These are phyloP conservation scores for Rhytidiadelphus loreus DNA, from an alignment of 225 moss, liverwort and hornwort species.

Conservation along the genomic window DNA sequence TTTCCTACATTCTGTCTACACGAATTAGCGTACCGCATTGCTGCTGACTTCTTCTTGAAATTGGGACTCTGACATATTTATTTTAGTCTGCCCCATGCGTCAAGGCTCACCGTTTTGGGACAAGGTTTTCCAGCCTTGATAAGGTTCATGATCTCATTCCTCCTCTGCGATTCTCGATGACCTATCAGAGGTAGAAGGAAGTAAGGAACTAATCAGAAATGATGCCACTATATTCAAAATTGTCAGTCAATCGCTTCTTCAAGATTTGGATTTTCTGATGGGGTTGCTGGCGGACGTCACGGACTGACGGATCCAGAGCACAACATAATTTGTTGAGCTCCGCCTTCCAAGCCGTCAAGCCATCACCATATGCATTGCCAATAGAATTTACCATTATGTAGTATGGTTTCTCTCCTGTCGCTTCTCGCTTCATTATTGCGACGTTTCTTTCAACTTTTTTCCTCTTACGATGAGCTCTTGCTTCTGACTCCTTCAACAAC, in stretches of 20 bases:
- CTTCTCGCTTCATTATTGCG: too few species aligned
- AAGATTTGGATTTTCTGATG: neutral
- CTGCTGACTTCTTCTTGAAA: too few species aligned
- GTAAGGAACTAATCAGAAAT: neutral
- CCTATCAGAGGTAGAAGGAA: neutral
- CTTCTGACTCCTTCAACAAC: too few species aligned
- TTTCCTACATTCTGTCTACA: too few species aligned
- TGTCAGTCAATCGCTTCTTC: neutral
- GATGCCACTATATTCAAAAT: neutral
- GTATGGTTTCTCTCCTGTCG: neutral
- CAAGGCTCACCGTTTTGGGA: too few species aligned
- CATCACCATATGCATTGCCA: neutral
- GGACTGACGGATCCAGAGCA: neutral
- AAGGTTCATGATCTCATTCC: neutral
- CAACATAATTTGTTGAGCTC: neutral
- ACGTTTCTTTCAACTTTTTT: too few species aligned
- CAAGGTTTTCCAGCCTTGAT: too few species aligned
- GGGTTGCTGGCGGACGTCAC: neutral
- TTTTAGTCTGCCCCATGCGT: too few species aligned
- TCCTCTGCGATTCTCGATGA: neutral
- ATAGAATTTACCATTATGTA: neutral
- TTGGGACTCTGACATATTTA: rapidly evolving
- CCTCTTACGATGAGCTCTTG: too few species aligned
- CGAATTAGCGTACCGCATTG: too few species aligned
- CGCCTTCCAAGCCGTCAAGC: neutral